Evolutionary conservation across 1,284 basidiomycete species (phyloP), one percentile per base, ranked within the genome.

Genomic region (Apiotrichum laibachii): DNA sequence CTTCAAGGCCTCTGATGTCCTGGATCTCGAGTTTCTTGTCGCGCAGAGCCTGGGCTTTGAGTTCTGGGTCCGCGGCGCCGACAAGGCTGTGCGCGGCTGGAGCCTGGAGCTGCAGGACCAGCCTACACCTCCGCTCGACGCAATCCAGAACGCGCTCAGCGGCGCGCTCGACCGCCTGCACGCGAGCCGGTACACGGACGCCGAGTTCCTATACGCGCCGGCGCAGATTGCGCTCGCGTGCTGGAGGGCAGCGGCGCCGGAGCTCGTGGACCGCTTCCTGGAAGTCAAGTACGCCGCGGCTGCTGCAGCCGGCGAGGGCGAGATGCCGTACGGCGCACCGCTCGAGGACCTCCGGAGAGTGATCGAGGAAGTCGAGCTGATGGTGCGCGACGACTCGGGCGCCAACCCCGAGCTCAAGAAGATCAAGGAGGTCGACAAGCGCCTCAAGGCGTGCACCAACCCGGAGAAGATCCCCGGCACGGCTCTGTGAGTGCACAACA

Each of bases 21-120:
- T 96, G 47, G 89, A 92, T 56, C 84, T 96, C 45, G 95, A 99
- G 77, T 99, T 98, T 72, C 85, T 96, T 15, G 88, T 99, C 13
- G 90, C 92, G 0, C 96, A 98, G 77, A 92, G 88, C 65, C 82
- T 99, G 34, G 82, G 85, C 43, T 99, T 99, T 66, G 92, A 99
- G 73, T 96, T 97, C 71, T 86, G 89, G 16, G 86, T 93, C 0
- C 92, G 91, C 84, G 92, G 95, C 69, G 85, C 92, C 1, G 91
- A 97, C 12, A 83, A 90, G 56, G 89, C 92, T 0, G 73, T 96
- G 21, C 90, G 92, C 84, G 95, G 95, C 1, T 84, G 97, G 52
- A 87, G 86, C 80, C 82, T 99, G 19, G 95, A 99, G 75, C 73
- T 93, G 21, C 93, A 99, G 82, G 89, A 62, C 31, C 31, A 50